Evolutionary conservation across 2,329 filamentous ascomycete species (phyloP).

Genomic region (Verticillium albo-atrum): DNA sequence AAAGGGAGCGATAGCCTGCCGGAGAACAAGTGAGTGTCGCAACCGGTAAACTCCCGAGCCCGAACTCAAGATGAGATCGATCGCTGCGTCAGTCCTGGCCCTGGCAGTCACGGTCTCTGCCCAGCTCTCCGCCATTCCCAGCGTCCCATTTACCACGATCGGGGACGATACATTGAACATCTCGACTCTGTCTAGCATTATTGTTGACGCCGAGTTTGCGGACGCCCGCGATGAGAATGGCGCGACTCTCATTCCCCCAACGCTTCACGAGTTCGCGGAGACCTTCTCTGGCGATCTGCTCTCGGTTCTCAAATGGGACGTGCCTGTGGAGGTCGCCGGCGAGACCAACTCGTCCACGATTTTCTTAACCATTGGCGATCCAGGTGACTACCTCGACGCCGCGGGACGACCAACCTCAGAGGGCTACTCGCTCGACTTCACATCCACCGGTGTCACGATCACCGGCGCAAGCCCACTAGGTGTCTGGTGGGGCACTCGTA

Average conservation of each 20-base stretch:
- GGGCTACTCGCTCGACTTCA: constrained; percentile 41
- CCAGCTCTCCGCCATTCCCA: constrained; percentile 24
- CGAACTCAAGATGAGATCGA: constrained; percentile 1
- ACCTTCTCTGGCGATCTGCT: constrained; percentile 36
- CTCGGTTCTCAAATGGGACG: constrained; percentile 20
- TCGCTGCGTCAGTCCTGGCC: neutral
- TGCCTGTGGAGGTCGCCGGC: constrained; percentile 23
- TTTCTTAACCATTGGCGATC: constrained; percentile 41
- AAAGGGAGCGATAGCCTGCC: neutral
- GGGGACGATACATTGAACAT: constrained; percentile 19
- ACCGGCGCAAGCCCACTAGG: constrained; percentile 36
- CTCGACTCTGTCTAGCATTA: constrained; percentile 25
- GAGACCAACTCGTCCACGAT: constrained; percentile 21
- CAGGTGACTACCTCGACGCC: constrained; percentile 34
- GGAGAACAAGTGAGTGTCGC: neutral
- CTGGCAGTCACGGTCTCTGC: neutral
- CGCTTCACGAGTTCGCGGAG: constrained; percentile 38
- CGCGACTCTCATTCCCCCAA: constrained; percentile 47
- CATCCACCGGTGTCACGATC: constrained; percentile 24
- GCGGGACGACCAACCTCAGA: constrained; percentile 43
- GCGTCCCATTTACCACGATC: constrained; percentile 23
- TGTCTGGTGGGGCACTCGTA: constrained; percentile 42
- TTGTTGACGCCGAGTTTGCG: constrained; percentile 38
- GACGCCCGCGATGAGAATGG: constrained; percentile 36
- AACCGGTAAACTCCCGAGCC: no score